These are phyloP conservation scores for Pseudogymnoascus pannorum DNA, from an alignment of 2,329 filamentous ascomycete genomes.

Conservation along the genomic window DNA sequence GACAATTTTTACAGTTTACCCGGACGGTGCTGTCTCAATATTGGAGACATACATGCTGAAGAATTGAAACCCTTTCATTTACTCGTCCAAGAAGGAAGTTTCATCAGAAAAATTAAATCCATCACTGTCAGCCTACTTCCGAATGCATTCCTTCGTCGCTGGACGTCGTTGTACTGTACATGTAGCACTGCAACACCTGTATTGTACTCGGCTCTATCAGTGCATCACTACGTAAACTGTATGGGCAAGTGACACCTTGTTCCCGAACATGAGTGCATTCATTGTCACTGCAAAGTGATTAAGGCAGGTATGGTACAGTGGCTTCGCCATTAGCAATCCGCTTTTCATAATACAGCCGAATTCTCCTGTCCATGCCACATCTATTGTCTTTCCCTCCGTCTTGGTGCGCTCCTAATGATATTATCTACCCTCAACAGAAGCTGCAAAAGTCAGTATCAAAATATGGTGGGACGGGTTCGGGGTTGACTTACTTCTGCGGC, in stretches of 20 bases:
- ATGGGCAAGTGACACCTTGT: constrained; percentile 7
- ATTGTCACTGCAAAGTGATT: constrained; percentile 12
- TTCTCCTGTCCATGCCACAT: constrained; percentile 16
- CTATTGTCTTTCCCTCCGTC: constrained; percentile 69
- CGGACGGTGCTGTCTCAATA: constrained; percentile 2
- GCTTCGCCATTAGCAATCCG: constrained; percentile 13
- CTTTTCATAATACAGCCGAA: constrained; percentile 26
- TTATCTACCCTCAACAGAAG: constrained; percentile 91
- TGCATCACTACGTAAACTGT: constrained; percentile 3
- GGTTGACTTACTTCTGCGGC: constrained; percentile 73
- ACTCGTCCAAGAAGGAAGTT: neutral
- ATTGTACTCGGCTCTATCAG: constrained; percentile 3
- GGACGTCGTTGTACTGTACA: neutral
- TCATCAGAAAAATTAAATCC: neutral
- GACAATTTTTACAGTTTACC: neutral
- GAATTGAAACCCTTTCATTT: neutral
- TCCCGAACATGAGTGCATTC: constrained; percentile 3
- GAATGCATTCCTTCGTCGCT: neutral
- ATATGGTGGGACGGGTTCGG: constrained; percentile 14
- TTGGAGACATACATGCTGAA: neutral
- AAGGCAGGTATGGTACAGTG: constrained; percentile 31
- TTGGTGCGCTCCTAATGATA: constrained; percentile 89
- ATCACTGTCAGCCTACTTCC: neutral
- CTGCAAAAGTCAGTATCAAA: constrained; percentile 39
- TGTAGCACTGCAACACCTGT: constrained; percentile 1